These are phyloP conservation scores for Russula emetica DNA, from an alignment of 768 basidiomycete genomes.

Conservation along the genomic window DNA sequence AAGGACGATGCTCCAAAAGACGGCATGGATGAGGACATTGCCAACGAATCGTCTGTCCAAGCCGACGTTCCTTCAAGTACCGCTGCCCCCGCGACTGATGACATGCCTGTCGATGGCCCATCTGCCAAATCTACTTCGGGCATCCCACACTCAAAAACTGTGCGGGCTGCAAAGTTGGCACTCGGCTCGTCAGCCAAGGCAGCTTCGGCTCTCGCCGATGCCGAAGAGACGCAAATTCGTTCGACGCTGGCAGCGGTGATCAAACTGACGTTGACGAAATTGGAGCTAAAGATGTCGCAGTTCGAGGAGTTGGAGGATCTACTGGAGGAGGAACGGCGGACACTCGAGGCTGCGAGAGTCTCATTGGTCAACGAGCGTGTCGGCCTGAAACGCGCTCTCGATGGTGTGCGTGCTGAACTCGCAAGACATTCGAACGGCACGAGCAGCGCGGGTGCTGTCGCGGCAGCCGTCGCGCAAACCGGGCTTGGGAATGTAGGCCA, in stretches of 20 bases:
- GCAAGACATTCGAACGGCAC: conserved; percentile 45
- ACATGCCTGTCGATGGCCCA: conserved; percentile 48
- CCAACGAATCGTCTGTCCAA: conserved; percentile 15
- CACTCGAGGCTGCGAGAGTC: conserved; percentile 77
- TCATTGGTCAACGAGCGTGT: conserved; percentile 76
- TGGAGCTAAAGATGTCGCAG: conserved; percentile 91
- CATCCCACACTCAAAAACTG: conserved; percentile 68
- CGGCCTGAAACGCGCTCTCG: conserved; percentile 65
- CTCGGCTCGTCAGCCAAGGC: conserved; percentile 87
- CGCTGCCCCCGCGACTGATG: conserved; percentile 32
- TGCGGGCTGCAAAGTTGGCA: conserved; percentile 80
- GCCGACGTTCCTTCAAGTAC: conserved; percentile 27
- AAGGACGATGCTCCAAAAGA: conserved; percentile 41
- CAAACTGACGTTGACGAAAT: conserved; percentile 77
- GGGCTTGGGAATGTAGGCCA: conserved; percentile 57
- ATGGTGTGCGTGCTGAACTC: conserved; percentile 61
- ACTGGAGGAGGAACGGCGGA: conserved; percentile 84
- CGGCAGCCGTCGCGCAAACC: conserved; percentile 36
- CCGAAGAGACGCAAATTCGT: conserved; percentile 79
- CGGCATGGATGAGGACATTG: conserved; percentile 29
- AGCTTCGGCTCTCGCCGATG: conserved; percentile 70
- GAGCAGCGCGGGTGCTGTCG: conserved; percentile 28
- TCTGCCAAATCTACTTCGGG: conserved; percentile 39
- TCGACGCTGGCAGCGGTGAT: conserved; percentile 77
- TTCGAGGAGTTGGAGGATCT: conserved; percentile 93